Percentiles rank a stretch among this genome's conserved stretches.
phyloP scores from a whole-genome alignment of 495 filamentous ascomycete genomes.

The Aspergillus affinis region DNA sequence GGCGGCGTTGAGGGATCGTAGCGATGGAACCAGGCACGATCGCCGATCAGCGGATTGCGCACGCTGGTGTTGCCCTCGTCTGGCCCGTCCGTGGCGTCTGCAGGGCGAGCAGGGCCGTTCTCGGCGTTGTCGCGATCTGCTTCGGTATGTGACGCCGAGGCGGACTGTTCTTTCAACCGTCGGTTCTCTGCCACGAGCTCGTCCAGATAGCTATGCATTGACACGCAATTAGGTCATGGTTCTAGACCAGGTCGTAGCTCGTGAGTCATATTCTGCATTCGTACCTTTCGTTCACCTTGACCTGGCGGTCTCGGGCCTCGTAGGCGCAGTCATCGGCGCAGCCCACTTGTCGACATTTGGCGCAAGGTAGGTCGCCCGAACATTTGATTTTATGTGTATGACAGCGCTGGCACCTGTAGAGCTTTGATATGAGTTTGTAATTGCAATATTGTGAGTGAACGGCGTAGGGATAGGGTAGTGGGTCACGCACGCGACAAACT shows the following conservation, averaged over 20 bases:
- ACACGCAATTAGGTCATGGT: background rate
- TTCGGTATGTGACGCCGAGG: conserved; percentile 35
- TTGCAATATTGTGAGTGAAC: conserved; percentile 2
- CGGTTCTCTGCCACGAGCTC: conserved; percentile 39
- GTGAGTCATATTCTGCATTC: conserved; percentile 4
- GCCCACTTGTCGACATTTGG: conserved; percentile 38
- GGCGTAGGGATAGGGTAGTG: background rate
- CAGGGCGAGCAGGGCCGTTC: conserved; percentile 22
- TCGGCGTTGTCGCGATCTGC: conserved; percentile 14
- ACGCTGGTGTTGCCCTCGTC: conserved; percentile 35
- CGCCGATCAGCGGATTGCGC: conserved; percentile 42
- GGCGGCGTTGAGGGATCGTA: conserved; percentile 46
- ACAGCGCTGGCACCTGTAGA: conserved; percentile 42
- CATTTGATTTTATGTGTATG: conserved; percentile 50
- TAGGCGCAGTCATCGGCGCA: conserved; percentile 42
- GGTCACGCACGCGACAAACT: conserved; percentile 37
- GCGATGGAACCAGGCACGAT: conserved; percentile 45
- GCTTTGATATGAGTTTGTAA: background rate
- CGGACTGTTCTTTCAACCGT: conserved; percentile 39
- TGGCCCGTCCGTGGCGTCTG: conserved; percentile 26
- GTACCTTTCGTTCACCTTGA: conserved; percentile 48
- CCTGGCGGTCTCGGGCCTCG: conserved; percentile 39
- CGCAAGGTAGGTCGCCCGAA: conserved; percentile 42
- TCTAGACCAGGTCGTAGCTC: too few species aligned
- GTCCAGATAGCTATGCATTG: conserved; percentile 32